Percentiles rank a stretch among this genome's conserved stretches.
phyloP scores from a whole-genome alignment of 495 filamentous ascomycete species.

The Penicillium goetzii region DNA sequence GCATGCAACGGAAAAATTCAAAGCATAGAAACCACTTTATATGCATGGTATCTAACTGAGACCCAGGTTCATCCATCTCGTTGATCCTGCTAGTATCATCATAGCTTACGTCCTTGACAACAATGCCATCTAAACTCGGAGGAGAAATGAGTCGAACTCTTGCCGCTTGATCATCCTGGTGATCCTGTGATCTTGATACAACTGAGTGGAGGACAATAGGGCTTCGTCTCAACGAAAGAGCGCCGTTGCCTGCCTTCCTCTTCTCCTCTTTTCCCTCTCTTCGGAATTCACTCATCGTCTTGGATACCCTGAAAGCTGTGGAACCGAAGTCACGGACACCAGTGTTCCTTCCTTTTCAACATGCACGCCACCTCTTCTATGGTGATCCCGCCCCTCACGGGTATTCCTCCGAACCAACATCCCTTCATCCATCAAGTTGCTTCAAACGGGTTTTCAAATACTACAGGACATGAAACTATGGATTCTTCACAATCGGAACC shows the following conservation, averaged over 20 bases:
- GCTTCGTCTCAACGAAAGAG: neutral
- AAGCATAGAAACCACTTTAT: constrained; percentile 1
- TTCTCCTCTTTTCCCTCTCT: neutral
- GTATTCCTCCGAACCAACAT: constrained; percentile 16
- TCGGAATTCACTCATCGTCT: neutral
- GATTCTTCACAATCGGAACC: constrained; percentile 8
- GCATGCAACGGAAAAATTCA: constrained; percentile 15
- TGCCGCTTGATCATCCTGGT: constrained; percentile 17
- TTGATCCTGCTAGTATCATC: neutral
- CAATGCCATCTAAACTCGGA: constrained; percentile 11
- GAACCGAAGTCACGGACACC: neutral
- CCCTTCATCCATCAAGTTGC: constrained; percentile 23
- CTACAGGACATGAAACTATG: constrained; percentile 1
- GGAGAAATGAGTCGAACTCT: constrained; percentile 13
- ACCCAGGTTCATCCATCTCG: constrained; percentile 2
- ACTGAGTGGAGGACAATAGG: neutral
- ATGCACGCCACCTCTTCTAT: constrained; percentile 25
- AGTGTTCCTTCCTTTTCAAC: constrained; percentile 15
- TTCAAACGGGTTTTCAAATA: constrained; percentile 13
- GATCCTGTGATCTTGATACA: constrained; percentile 5
- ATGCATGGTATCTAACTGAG: constrained; percentile 10
- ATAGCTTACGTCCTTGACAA: neutral
- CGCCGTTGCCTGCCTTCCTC: neutral
- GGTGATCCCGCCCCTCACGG: constrained; percentile 16
- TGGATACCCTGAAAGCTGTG: neutral